Evolutionary conservation across 1,139 yeast species (phyloP).

Genomic region (Hyphopichia buzzinii): DNA sequence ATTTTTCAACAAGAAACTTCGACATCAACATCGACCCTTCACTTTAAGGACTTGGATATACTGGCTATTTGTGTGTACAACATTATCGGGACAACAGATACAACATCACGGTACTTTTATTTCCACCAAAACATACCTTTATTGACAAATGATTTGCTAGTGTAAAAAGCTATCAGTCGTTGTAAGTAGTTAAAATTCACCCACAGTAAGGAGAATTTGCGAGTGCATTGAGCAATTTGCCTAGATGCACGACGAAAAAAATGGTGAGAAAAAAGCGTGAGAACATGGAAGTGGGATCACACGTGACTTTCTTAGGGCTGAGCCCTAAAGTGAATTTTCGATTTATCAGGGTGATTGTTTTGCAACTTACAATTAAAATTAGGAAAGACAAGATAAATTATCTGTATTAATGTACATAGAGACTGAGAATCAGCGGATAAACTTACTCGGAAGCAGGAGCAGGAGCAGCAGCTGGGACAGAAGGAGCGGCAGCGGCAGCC

Average conservation of each 20-base stretch:
- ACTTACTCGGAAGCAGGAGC: not conserved
- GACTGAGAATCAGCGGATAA: not conserved
- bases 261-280: not conserved
- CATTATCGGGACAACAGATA: not conserved
- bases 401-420: not conserved
- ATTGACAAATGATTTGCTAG: not conserved
- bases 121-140: constrained; percentile 1
- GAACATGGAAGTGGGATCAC: not conserved
- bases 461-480: not conserved
- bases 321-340: constrained; percentile 11
- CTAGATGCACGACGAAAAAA: not conserved
- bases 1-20: no score
- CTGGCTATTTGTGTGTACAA: no score
- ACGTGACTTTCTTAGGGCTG: constrained; percentile 10
- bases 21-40: no score
- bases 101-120: not conserved
- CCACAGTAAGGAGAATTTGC: not conserved
- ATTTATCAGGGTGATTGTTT: no score
- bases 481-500: constrained; percentile 28
- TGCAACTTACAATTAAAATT: no score
- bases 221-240: not conserved
- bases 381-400: no score
- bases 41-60: no score
- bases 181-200: not conserved
- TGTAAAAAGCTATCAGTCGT: not conserved